These are phyloP conservation scores for Pichia membranifaciens DNA, from an alignment of 805 yeast genomes.

Conservation along the genomic window DNA sequence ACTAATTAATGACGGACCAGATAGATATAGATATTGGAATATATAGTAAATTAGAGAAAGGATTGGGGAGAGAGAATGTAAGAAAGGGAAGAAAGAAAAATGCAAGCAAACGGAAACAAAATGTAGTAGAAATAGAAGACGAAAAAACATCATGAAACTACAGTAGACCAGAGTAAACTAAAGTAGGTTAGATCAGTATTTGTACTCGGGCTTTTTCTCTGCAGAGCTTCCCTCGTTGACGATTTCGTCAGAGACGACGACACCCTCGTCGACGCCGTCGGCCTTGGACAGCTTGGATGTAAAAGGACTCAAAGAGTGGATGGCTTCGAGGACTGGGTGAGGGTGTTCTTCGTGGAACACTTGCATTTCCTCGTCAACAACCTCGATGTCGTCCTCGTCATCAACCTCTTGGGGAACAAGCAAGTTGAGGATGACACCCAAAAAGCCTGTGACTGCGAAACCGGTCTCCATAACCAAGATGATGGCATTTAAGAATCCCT, in stretches of 20 bases:
- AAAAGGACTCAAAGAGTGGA: conserved; percentile 12
- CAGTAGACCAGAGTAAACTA: too few species aligned
- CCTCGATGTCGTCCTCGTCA: conserved; percentile 38
- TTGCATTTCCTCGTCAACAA: conserved; percentile 32
- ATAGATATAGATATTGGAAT: too few species aligned
- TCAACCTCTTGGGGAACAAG: conserved; percentile 45
- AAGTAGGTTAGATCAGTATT: too few species aligned
- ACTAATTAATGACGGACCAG: too few species aligned
- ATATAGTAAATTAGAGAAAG: too few species aligned
- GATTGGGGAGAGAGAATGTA: too few species aligned
- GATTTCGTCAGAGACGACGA: conserved; percentile 14
- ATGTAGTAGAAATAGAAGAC: too few species aligned
- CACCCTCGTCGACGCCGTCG: conserved; percentile 17
- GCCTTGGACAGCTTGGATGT: conserved; percentile 9
- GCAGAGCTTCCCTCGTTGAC: conserved; percentile 17
- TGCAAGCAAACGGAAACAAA: too few species aligned
- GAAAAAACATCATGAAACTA: too few species aligned
- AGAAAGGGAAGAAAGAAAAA: too few species aligned
- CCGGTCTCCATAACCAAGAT: conserved; percentile 53
- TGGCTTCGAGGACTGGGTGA: conserved; percentile 14
- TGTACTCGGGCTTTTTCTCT: conserved; percentile 16
- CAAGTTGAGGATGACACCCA: conserved; percentile 46
- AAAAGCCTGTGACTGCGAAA: conserved; percentile 49
- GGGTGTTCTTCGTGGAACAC: conserved; percentile 14
- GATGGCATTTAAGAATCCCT: conserved; percentile 49